Evolutionary conservation across 306 rosid genomes (phyloP), one percentile per base, ranked within the genome.

Genomic region (Alnus glutinosa): DNA sequence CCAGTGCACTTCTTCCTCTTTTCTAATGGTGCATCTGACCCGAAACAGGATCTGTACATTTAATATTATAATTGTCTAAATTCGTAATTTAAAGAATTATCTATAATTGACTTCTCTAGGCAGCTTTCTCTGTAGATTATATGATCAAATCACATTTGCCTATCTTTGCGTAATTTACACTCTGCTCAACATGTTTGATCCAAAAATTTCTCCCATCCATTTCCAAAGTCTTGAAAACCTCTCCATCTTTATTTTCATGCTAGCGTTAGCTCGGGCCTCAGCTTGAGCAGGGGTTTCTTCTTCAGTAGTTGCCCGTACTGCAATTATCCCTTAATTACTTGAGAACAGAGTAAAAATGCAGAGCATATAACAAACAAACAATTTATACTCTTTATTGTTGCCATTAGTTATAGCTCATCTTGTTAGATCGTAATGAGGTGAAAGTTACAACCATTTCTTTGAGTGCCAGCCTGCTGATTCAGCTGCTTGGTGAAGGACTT

Each of bases 201-300:
- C 75, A 12, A 75, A 82, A 30, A 71, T 74, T 66, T 80, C 77
- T 47, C 76, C 81, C 77, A 84, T 77, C 90, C 91, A 87, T 15
- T 85, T 83, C 93, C 91, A 83, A 55, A 81, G 34, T 83, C 87
- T 78, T 39, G 82, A 62, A 73, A 87, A 78, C 39, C 63, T 76
- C 78, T 82, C 89, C 88, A 74, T 79, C 82, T 82, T 80, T 74
- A 92, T 78, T 83, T 90, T 82, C 86, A 70, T 80, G 30, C 75
- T 79, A 18, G 95, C 97, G 1, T 76, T 78, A n/a, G 77, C 87
- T 55, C 93, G 85, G 18, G 93, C 97, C 82, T 83, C 82, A 0
- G 92, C 93, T 85, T 89, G 93, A 68, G 93, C 93, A 2, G 88
- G 87, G 32, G 90, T 92, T 88, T 90, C 97, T 83, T 80, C 87